Evolutionary conservation across 23 red algal species (phyloP).

Genomic region (Gracilaria domingensis): DNA sequence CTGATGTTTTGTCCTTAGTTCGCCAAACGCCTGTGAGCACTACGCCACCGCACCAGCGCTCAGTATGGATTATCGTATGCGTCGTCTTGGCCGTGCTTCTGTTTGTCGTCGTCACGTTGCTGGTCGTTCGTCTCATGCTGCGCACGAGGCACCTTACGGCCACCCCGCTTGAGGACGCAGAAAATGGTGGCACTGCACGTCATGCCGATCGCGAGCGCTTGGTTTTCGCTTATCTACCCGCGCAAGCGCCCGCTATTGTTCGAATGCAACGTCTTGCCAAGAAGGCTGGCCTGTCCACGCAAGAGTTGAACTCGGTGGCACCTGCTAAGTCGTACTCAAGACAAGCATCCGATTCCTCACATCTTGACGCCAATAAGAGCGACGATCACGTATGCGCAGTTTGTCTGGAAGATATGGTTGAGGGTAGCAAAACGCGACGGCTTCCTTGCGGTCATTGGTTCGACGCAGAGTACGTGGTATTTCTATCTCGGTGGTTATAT

Average conservation of each 20-base stretch:
- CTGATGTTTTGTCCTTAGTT: background rate
- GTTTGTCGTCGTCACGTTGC: background rate
- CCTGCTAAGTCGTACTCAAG: background rate
- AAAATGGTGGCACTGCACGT: background rate
- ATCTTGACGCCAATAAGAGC: background rate
- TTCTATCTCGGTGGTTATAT: background rate
- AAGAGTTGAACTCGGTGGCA: conserved; percentile 40
- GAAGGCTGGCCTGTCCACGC: conserved; percentile 15
- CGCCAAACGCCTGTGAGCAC: background rate
- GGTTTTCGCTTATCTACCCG: conserved; percentile 28
- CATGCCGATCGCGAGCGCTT: conserved; percentile 33
- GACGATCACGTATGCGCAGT: conserved; percentile 69
- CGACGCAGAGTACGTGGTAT: conserved; percentile 69
- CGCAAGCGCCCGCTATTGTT: conserved; percentile 53
- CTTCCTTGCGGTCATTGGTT: conserved; percentile 79
- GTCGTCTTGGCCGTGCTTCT: background rate
- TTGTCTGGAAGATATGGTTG: conserved; percentile 73
- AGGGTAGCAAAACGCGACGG: conserved; percentile 38
- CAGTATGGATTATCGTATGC: conserved; percentile 16
- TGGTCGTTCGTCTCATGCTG: background rate
- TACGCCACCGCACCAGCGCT: background rate
- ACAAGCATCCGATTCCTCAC: background rate
- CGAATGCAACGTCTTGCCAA: conserved; percentile 53
- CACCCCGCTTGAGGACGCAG: background rate
- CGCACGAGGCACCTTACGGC: background rate